Base-by-base conservation (phyloP, 1,284 basidiomycete species). In the Puccinia triticina region DNA sequence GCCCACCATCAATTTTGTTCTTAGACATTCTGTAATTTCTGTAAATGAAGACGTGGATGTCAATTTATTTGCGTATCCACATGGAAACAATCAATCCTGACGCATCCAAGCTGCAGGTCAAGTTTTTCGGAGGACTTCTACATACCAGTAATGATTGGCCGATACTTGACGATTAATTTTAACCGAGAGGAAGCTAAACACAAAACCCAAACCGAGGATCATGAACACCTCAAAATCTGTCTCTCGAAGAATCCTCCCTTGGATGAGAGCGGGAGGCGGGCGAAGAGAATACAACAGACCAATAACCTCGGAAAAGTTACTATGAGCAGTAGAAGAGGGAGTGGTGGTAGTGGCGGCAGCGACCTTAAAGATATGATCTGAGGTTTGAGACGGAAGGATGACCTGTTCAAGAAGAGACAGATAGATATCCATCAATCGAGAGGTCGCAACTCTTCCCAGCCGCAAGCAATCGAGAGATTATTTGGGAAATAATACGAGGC, bases 101-200 rank as follows among this genome's bases (percentile, higher is more conserved):
- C 26, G 55, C 53, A 57, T 7, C 53, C 43, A 21, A 73, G 23
- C 48, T 3, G 43, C 14, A 16, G 48, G 11, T 50, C 14, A 40
- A 57, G 53, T 10, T 29, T 67, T 64, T 67, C 5, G 37, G 37
- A 79, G n/a, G 29, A 53, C 8, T 14, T 26, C 48, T n/a, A 50
- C 78, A 59, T 50, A 81, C 78, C 78, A 61, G 73, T 69, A 61
- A 74, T 46, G 18, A 81, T 43, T 18, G 37, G 43, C 18, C 78
- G 78, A 73, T 81, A 81, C 55, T 81, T 73, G 26, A 81, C 37
- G 43, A 72, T 57, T 23, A 81, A 74, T 73, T 73, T 73, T n/a
- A 81, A 59, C 26, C 55, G 37, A 18, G 53, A 71, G 55, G 66
- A 69, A 69, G 46, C 66, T 69, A 23, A 46, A 48, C 43, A 43